Percentiles rank a stretch among this genome's conserved stretches.
Conservation (phyloP, 2,329 filamentous ascomycete species). For the Metarhizium album region DNA sequence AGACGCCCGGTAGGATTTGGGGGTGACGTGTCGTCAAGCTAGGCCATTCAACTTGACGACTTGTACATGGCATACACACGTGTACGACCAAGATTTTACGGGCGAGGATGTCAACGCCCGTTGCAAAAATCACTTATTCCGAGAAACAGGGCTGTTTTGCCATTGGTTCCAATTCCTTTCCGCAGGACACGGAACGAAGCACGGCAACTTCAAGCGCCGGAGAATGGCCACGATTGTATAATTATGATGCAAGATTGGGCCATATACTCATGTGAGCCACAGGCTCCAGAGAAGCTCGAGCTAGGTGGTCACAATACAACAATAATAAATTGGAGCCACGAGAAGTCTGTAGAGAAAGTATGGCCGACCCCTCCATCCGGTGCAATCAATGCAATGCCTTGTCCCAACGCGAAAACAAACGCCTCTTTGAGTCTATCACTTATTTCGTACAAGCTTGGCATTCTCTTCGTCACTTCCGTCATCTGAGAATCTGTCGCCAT, state of each 20-base stretch:
- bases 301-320: background rate
- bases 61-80: background rate
- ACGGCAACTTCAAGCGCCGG: no score
- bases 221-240: no score
- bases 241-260: no score
- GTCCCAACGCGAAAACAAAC: background rate
- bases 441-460: slow-evolving; percentile 33
- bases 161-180: no score
- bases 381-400: background rate
- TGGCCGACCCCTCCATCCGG: background rate
- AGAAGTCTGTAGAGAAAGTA: background rate
- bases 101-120: no score
- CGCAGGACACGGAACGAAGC: no score
- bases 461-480: slow-evolving; percentile 49
- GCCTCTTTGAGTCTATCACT: slow-evolving; percentile 19
- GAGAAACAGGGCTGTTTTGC: no score
- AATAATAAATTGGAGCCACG: slow-evolving; percentile 1
- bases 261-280: background rate
- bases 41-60: background rate
- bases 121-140: no score
- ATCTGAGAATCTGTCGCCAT: slow-evolving; percentile 71
- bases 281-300: background rate
- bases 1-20: slow-evolving; percentile 87
- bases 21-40: slow-evolving; percentile 42
- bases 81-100: background rate